Conservation (phyloP, 2,329 filamentous ascomycete species). For the Lachnellula arida region DNA sequence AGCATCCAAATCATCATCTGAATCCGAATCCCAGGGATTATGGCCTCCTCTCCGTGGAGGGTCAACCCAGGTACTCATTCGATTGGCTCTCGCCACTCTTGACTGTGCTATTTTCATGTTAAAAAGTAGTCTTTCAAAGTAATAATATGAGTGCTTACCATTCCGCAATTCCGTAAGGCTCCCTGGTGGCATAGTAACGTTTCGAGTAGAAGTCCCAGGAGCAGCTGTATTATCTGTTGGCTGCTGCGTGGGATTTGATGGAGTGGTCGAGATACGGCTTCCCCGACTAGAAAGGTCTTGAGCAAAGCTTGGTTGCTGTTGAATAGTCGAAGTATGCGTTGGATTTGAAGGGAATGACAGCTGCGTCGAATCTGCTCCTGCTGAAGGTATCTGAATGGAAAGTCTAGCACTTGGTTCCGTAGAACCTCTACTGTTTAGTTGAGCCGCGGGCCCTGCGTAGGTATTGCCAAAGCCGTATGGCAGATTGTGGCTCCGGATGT, state of each 20-base stretch:
- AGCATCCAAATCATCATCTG: constrained; percentile 17
- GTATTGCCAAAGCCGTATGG: constrained; percentile 9
- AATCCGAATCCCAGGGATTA: constrained; percentile 6
- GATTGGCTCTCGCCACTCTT: neutral
- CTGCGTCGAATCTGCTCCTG: neutral
- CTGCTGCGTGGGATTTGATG: neutral
- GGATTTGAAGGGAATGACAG: neutral
- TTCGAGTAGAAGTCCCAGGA: neutral
- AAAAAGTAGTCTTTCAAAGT: neutral
- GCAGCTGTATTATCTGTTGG: neutral
- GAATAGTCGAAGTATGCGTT: neutral
- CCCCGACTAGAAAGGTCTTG: neutral
- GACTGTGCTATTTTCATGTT: neutral
- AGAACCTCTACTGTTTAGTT: neutral
- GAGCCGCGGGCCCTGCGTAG: neutral
- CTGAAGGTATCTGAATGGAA: neutral
- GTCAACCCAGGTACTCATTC: constrained; percentile 1
- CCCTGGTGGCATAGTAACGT: neutral
- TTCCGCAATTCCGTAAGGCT: neutral
- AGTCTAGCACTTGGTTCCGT: neutral
- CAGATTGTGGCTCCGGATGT: constrained; percentile 11
- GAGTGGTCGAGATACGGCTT: neutral
- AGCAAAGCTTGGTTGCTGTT: neutral
- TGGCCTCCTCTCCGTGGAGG: neutral
- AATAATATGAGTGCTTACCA: neutral